phyloP scores from a whole-genome alignment of 2,329 filamentous ascomycete species.

The Fusarium solani-melongenae region DNA sequence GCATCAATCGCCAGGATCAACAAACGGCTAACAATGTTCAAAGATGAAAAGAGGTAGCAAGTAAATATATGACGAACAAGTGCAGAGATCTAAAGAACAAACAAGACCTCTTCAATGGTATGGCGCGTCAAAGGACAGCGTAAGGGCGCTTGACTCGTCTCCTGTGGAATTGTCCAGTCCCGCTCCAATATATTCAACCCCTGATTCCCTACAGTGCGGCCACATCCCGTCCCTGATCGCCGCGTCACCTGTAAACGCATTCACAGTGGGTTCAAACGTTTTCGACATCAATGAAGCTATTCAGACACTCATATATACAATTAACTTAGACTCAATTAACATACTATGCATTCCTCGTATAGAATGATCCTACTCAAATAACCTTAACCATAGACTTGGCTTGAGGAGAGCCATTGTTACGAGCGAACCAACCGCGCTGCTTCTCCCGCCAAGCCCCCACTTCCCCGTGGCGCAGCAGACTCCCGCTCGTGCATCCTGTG shows the following conservation, averaged over 20 bases:
- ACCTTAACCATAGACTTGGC: neutral
- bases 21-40: neutral
- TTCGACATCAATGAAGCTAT: neutral
- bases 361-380: neutral
- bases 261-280: neutral
- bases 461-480: slow-evolving; percentile 23
- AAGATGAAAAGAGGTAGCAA: neutral
- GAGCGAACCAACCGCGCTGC: neutral
- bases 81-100: neutral
- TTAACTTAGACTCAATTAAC: neutral
- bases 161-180: neutral
- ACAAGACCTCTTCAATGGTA: neutral
- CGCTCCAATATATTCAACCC: neutral
- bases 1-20: neutral
- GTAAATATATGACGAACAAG: neutral
- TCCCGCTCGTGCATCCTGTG: slow-evolving; percentile 15
- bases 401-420: neutral
- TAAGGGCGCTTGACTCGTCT: neutral
- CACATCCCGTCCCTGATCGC: neutral
- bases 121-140: neutral
- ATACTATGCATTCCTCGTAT: neutral
- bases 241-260: neutral
- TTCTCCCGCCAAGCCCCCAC: neutral
- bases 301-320: neutral
- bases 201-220: neutral